phyloP scores from a whole-genome alignment of 257 asterid genomes.

The Echium plantagineum region DNA sequence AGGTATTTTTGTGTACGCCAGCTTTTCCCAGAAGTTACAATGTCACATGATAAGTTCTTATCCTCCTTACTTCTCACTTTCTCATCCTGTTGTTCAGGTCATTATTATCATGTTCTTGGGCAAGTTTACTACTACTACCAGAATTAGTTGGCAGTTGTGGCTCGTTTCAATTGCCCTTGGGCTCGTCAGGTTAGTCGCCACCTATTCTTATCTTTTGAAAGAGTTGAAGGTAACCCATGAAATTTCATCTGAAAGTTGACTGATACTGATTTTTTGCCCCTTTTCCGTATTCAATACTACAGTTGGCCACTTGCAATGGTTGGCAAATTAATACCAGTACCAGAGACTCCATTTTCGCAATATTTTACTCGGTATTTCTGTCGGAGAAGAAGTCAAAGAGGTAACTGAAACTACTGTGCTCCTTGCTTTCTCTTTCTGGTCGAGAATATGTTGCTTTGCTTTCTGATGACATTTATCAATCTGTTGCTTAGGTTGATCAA shows the following conservation, averaged over 20 bases:
- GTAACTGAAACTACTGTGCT: not conserved
- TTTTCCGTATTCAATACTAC: not conserved
- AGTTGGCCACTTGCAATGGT: conserved; percentile 44
- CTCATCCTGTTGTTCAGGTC: conserved; percentile 30
- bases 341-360: conserved; percentile 21
- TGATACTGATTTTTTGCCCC: too few relatives aligned
- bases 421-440: not conserved
- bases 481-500: not conserved
- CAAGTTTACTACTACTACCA: conserved; percentile 54
- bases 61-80: not conserved
- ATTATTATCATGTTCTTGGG: conserved; percentile 78
- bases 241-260: not conserved
- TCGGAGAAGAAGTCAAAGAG: conserved; percentile 10
- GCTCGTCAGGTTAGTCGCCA: conserved; percentile 38
- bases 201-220: not conserved
- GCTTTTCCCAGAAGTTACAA: conserved; percentile 1
- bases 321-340: conserved; percentile 36
- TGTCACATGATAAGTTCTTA: not conserved
- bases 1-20: conserved; percentile 31
- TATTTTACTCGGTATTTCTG: conserved; percentile 4
- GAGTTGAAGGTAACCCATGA: too few relatives aligned
- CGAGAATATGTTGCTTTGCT: too few relatives aligned
- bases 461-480: too few relatives aligned
- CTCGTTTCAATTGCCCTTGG: conserved; percentile 74
- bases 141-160: conserved; percentile 87